phyloP scores from a whole-genome alignment of 495 filamentous ascomycete species.

The Penicillium cinerascens region DNA sequence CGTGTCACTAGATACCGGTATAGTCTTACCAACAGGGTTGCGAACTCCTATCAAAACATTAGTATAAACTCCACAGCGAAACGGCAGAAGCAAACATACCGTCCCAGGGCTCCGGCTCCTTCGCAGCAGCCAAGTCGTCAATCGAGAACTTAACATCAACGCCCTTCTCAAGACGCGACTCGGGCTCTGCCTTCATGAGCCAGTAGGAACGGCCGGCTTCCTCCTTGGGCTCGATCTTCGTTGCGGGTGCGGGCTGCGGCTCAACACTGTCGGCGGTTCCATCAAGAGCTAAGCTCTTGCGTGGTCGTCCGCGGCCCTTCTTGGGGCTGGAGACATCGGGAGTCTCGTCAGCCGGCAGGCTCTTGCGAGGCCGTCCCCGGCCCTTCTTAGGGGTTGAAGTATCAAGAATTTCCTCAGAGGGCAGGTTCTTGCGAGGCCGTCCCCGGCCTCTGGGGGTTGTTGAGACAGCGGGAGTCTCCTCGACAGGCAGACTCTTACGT shows the following conservation, averaged over 20 bases:
- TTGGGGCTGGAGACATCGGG: background rate
- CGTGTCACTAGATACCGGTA: background rate
- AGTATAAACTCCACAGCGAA: constrained; percentile 4
- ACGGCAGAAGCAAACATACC: constrained; percentile 41
- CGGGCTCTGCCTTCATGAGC: constrained; percentile 95
- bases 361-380: constrained; percentile 26
- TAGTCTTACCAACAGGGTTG: constrained; percentile 49
- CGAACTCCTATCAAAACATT: constrained; percentile 48
- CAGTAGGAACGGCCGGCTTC: constrained; percentile 57
- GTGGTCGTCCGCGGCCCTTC: background rate
- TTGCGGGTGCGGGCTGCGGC: constrained; percentile 10
- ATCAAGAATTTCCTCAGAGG: background rate
- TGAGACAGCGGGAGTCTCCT: background rate
- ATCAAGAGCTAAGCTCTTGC: background rate
- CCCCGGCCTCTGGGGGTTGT: constrained; percentile 13
- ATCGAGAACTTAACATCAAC: constrained; percentile 91
- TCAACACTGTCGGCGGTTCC: background rate
- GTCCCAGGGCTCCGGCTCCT: constrained; percentile 83
- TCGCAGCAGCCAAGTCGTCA: constrained; percentile 72
- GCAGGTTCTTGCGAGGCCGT: constrained; percentile 6
- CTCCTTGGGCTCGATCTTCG: constrained; percentile 5
- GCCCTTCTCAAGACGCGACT: constrained; percentile 79
- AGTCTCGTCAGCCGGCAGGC: constrained; percentile 17
- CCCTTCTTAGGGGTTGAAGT: constrained; percentile 12
- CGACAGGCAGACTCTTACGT: constrained; percentile 17